Evolutionary conservation across 805 yeast genomes (phyloP).

Genomic region (Wickerhamomyces silvicola): DNA sequence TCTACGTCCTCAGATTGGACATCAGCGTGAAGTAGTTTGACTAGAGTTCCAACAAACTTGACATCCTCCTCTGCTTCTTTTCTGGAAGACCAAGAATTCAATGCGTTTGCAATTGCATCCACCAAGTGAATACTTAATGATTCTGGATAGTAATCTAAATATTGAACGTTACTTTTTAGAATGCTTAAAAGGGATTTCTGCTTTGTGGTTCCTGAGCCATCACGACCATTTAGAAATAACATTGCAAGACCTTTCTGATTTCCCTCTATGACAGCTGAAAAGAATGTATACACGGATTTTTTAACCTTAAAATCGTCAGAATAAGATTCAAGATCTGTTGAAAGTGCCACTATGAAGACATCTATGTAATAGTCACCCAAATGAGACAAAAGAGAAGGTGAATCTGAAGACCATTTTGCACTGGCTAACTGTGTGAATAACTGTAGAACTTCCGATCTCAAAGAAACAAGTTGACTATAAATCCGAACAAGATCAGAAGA

Average conservation of each 20-base stretch:
- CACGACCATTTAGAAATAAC: constrained; percentile 55
- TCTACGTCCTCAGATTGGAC: constrained; percentile 7
- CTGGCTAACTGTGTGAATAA: constrained; percentile 52
- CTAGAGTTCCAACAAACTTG: constrained; percentile 26
- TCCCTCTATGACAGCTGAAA: constrained; percentile 62
- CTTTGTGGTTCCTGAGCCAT: constrained; percentile 11
- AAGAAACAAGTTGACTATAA: constrained; percentile 41
- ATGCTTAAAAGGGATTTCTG: constrained; percentile 44
- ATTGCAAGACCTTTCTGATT: constrained; percentile 76
- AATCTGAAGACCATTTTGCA: constrained; percentile 49
- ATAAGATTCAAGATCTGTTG: constrained; percentile 51
- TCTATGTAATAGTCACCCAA: constrained; percentile 62
- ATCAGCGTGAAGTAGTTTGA: constrained; percentile 25
- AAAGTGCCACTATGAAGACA: constrained; percentile 52
- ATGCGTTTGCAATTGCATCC: constrained; percentile 68
- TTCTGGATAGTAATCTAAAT: constrained; percentile 50
- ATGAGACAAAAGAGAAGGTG: constrained; percentile 79
- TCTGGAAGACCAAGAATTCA: constrained; percentile 70
- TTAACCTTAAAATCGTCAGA: constrained; percentile 48
- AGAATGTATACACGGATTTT: constrained; percentile 52
- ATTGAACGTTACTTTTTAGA: constrained; percentile 47
- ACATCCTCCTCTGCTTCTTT: constrained; percentile 41
- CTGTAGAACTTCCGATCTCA: constrained; percentile 47
- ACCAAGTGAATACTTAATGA: constrained; percentile 60
- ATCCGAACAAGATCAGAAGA: constrained; percentile 52